Evolutionary conservation across 169 alveolate species (phyloP).

Genomic region (Plasmodium berghei): DNA sequence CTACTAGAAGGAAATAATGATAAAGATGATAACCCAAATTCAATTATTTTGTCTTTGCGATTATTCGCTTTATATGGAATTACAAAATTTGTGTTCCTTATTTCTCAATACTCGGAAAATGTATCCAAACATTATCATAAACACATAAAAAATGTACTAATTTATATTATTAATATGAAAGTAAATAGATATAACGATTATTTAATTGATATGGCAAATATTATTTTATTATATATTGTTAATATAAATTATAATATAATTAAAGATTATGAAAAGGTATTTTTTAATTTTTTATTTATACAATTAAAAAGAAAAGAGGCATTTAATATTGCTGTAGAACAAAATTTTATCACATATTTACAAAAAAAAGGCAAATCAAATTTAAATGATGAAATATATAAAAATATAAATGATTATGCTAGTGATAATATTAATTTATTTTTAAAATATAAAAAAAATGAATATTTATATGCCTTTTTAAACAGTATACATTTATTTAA

Average conservation of each 20-base stretch:
- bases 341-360: conserved; percentile 30
- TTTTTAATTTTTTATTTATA: conserved; percentile 59
- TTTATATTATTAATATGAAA: conserved; percentile 4
- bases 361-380: conserved; percentile 36
- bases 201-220: conserved; percentile 14
- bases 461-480: conserved; percentile 48
- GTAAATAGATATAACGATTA: conserved; percentile 9
- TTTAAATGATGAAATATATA: conserved; percentile 53
- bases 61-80: not conserved
- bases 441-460: conserved; percentile 66
- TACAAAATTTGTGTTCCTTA: conserved; percentile 14
- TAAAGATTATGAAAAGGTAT: conserved; percentile 58
- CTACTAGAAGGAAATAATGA: not conserved
- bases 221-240: conserved; percentile 11
- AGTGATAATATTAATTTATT: conserved; percentile 60
- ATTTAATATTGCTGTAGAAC: not conserved
- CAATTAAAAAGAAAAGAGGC: conserved; percentile 20
- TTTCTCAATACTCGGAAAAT: conserved; percentile 5
- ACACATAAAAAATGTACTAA: conserved; percentile 19
- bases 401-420: conserved; percentile 24
- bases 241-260: conserved; percentile 10
- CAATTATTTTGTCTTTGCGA: not conserved
- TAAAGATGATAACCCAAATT: conserved; percentile 1
- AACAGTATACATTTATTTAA: conserved; percentile 25
- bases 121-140: conserved; percentile 15